These are phyloP conservation scores for Penicillium tannophilum DNA, from an alignment of 495 filamentous ascomycete genomes.

Conservation along the genomic window DNA sequence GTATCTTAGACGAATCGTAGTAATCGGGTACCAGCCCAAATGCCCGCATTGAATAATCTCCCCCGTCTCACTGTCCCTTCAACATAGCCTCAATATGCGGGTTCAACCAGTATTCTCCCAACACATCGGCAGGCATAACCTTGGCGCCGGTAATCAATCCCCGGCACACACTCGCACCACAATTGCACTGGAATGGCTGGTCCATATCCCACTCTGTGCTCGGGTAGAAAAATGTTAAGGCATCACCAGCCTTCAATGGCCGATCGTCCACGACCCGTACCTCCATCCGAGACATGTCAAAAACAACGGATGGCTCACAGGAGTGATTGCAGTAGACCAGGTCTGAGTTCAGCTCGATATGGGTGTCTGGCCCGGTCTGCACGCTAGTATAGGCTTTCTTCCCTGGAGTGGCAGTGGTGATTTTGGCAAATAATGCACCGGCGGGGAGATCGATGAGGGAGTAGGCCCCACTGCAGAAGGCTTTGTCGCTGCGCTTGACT, in stretches of 20 bases:
- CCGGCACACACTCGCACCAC: constrained; percentile 45
- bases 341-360: constrained; percentile 76
- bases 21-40: not conserved
- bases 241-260: constrained; percentile 58
- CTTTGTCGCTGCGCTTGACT: constrained; percentile 40
- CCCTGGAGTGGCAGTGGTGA: constrained; percentile 53
- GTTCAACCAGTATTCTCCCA: constrained; percentile 45
- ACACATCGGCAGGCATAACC: constrained; percentile 26
- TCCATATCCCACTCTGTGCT: constrained; percentile 77
- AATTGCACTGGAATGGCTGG: constrained; percentile 69
- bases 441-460: constrained; percentile 64
- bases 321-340: constrained; percentile 77
- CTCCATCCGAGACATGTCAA: constrained; percentile 66
- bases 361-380: constrained; percentile 60
- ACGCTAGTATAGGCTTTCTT: constrained; percentile 71
- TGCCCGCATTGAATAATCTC: not conserved
- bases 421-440: constrained; percentile 59
- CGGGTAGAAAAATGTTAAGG: constrained; percentile 79
- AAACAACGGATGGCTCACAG: constrained; percentile 67
- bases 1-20: not conserved
- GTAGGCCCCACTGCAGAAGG: constrained; percentile 62
- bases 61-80: constrained; percentile 18
- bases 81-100: constrained; percentile 36
- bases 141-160: constrained; percentile 41
- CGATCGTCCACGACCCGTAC: constrained; percentile 60